These are phyloP conservation scores for Pichia cabralensis DNA, from an alignment of 805 yeast species.

Conservation along the genomic window DNA sequence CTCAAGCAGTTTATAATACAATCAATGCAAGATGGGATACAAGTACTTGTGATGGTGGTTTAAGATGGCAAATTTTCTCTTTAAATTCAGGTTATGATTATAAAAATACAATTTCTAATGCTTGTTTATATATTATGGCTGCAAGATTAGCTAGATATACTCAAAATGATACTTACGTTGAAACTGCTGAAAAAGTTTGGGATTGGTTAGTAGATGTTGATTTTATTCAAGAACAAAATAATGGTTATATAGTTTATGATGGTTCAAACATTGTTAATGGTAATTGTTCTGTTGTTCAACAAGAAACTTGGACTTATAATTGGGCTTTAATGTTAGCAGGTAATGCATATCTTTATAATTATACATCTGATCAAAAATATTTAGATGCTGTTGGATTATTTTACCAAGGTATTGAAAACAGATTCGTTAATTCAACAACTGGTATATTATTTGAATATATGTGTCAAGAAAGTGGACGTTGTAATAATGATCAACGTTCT, in stretches of 20 bases:
- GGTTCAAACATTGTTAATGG: slow-evolving; percentile 41
- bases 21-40: slow-evolving; percentile 76
- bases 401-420: slow-evolving; percentile 27
- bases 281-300: slow-evolving; percentile 41
- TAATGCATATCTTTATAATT: slow-evolving; percentile 57
- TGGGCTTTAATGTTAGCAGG: slow-evolving; percentile 63
- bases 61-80: slow-evolving; percentile 86
- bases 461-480: slow-evolving; percentile 41
- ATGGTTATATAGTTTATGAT: slow-evolving; percentile 35
- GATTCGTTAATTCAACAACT: slow-evolving; percentile 35
- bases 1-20: slow-evolving; percentile 82
- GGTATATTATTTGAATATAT: slow-evolving; percentile 49
- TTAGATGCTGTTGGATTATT: slow-evolving; percentile 28
- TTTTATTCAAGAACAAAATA: slow-evolving; percentile 20
- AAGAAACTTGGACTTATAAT: slow-evolving; percentile 56
- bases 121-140: slow-evolving; percentile 68
- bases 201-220: slow-evolving; percentile 42
- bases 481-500: slow-evolving; percentile 71
- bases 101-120: slow-evolving; percentile 83
- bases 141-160: slow-evolving; percentile 81
- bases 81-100: slow-evolving; percentile 86
- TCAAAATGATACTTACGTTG: slow-evolving; percentile 58
- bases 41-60: slow-evolving; percentile 57
- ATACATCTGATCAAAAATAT: slow-evolving; percentile 42
- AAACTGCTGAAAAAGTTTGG: slow-evolving; percentile 63